phyloP scores from a whole-genome alignment of 2,329 filamentous ascomycete genomes.

The Dryadomyces quercus-mongolicae region DNA sequence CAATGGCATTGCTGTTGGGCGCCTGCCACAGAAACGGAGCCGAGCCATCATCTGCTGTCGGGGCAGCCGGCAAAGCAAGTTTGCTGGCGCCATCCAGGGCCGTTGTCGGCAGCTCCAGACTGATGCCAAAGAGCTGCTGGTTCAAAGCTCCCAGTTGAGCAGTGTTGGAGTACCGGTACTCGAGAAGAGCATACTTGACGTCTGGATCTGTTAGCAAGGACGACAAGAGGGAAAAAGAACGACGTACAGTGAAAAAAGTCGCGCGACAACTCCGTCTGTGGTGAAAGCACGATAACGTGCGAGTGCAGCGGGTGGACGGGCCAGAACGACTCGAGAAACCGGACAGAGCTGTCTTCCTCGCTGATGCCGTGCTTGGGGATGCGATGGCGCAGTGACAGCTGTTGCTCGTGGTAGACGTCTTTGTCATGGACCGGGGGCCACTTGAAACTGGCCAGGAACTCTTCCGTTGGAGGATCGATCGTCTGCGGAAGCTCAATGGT shows the following conservation, averaged over 20 bases:
- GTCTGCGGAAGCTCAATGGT: constrained; percentile 71
- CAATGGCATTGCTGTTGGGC: constrained; percentile 67
- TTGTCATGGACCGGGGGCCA: constrained; percentile 47
- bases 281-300: constrained; percentile 75
- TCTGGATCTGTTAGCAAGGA: constrained; percentile 29
- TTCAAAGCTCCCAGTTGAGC: constrained; percentile 31
- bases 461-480: constrained; percentile 52
- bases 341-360: constrained; percentile 58
- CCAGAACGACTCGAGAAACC: constrained; percentile 82
- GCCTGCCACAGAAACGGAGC: constrained; percentile 72
- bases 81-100: constrained; percentile 46
- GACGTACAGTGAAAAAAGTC: constrained; percentile 65
- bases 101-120: constrained; percentile 59
- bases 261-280: constrained; percentile 66
- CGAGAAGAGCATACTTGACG: constrained; percentile 63
- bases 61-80: constrained; percentile 32
- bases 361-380: constrained; percentile 48
- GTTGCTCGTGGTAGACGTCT: constrained; percentile 26
- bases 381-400: constrained; percentile 62
- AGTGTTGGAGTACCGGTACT: constrained; percentile 58
- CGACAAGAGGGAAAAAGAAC: neutral
- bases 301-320: constrained; percentile 50
- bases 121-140: constrained; percentile 60
- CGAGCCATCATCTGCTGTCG: neutral
- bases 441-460: constrained; percentile 49